phyloP scores from a whole-genome alignment of 23 red algal species.

The Gracilaria gracilis region DNA sequence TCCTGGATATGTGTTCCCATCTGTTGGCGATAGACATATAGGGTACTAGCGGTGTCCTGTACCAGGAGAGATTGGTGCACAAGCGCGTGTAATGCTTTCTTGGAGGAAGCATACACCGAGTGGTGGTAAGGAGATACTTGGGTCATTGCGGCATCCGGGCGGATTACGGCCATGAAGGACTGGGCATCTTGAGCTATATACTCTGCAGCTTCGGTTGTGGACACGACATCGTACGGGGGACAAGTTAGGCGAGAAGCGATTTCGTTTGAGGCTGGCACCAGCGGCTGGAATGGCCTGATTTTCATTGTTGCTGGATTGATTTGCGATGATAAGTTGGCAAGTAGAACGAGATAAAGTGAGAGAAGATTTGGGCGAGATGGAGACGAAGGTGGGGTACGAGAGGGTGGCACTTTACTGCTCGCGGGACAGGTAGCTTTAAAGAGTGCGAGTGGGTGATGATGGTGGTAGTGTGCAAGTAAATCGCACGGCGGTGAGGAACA shows the following conservation, averaged over 20 bases:
- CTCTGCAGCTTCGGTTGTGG: constrained; percentile 28
- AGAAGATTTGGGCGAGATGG: neutral
- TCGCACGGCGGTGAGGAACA: neutral
- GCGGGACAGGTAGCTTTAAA: too few species aligned
- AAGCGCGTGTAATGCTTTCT: constrained; percentile 20
- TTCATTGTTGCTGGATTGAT: constrained; percentile 38
- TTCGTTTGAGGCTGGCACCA: constrained; percentile 51
- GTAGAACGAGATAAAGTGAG: neutral
- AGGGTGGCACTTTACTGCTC: too few species aligned
- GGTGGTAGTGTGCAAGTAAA: neutral
- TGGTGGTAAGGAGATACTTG: constrained; percentile 13
- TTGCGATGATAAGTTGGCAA: neutral
- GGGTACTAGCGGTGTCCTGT: constrained; percentile 10
- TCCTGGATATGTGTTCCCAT: constrained; percentile 31
- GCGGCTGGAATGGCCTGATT: constrained; percentile 47
- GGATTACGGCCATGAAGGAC: constrained; percentile 60
- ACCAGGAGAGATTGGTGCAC: constrained; percentile 15
- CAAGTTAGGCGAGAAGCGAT: constrained; percentile 35
- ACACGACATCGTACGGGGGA: constrained; percentile 78
- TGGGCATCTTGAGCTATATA: constrained; percentile 15
- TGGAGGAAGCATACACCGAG: constrained; percentile 24
- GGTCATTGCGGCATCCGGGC: constrained; percentile 35
- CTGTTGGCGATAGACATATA: constrained; percentile 60
- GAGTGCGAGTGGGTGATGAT: neutral
- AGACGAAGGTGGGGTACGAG: too few species aligned